Base-by-base conservation (phyloP, 768 basidiomycete genomes). In the Nevesoporus exiguus region DNA sequence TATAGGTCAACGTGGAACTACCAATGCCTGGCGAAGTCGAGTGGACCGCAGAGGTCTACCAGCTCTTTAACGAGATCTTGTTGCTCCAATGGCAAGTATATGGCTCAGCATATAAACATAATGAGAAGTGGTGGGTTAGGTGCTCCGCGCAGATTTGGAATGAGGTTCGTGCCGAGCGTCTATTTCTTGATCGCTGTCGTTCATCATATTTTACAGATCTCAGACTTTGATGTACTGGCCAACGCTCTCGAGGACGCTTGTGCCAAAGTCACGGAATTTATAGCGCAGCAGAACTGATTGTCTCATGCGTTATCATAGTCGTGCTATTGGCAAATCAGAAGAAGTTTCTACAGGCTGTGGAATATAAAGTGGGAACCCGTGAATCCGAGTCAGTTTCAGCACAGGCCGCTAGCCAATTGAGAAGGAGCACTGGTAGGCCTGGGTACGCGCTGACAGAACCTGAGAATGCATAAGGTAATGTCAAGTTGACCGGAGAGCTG, bases 1-100 rank as follows among this genome's bases (percentile, higher is more conserved):
- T 36, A 34, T n/a, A 77, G 76, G 65, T 72, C 21, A 77, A 75
- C 21, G 75, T 79, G 49, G 69, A 63, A 37, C 66, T 79, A 2
- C 78, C 77, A 6, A 47, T 73, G 15, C 51, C 69, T 14, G 56
- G 59, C 7, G 58, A 61, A 8, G 52, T 76, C 58, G 13, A 63
- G 61, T 36, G 56, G 47, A 39, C 61, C 41, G 34, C 29, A 1
- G 56, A 62, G 22, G 29, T 68, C 31, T 1, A 40, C n/a, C 41
- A 37, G 17, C 47, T 70, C 41, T 54, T 66, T 25, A 11, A 44
- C 36, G 36, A 62, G n/a, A 58, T 45, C 5, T 22, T 70, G 52
- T 22, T 70, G 1, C 9, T 64, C 11, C 49, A 66, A 22, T 66
- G 66, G 64, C 56, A 62, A 5, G 30, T 47, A 10, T 66, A 14